These are phyloP conservation scores for Botrytis pseudocinerea DNA, from an alignment of 2,329 filamentous ascomycete genomes.

Conservation along the genomic window DNA sequence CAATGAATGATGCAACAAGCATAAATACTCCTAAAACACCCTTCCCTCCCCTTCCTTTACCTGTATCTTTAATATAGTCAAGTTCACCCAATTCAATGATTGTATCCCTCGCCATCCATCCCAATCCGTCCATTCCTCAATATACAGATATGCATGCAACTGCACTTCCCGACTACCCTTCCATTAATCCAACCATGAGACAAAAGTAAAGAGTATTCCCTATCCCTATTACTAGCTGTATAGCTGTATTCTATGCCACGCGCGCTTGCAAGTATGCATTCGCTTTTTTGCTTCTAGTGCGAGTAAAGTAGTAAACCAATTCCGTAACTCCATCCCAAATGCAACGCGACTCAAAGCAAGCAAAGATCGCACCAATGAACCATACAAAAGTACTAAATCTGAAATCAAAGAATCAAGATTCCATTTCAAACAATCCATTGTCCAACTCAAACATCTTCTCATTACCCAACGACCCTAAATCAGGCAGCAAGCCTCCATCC, in stretches of 20 bases:
- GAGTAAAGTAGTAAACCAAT: constrained; percentile 6
- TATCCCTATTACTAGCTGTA: background rate
- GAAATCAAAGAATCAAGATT: constrained; percentile 16
- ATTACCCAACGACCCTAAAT: constrained; percentile 21
- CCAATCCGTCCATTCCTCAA: background rate
- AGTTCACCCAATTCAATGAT: constrained; percentile 9
- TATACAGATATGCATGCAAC: constrained; percentile 13
- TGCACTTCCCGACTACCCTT: background rate
- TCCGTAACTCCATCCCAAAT: constrained; percentile 12
- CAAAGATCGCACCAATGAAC: background rate
- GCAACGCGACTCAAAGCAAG: background rate
- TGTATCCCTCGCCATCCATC: constrained; percentile 8
- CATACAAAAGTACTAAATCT: background rate
- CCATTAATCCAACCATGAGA: constrained; percentile 21
- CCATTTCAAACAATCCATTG: constrained; percentile 25
- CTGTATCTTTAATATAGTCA: background rate
- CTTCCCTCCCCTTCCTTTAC: background rate
- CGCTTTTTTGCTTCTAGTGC: constrained; percentile 8
- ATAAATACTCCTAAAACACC: constrained; percentile 2
- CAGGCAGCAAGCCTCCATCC: constrained; percentile 14
- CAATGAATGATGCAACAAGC: background rate
- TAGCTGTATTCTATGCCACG: constrained; percentile 7
- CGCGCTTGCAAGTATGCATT: constrained; percentile 7
- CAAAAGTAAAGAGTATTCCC: constrained; percentile 2
- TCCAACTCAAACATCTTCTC: constrained; percentile 28